phyloP scores from a whole-genome alignment of 139 green algal genomes.

The Chlamydomonas asymmetrica region DNA sequence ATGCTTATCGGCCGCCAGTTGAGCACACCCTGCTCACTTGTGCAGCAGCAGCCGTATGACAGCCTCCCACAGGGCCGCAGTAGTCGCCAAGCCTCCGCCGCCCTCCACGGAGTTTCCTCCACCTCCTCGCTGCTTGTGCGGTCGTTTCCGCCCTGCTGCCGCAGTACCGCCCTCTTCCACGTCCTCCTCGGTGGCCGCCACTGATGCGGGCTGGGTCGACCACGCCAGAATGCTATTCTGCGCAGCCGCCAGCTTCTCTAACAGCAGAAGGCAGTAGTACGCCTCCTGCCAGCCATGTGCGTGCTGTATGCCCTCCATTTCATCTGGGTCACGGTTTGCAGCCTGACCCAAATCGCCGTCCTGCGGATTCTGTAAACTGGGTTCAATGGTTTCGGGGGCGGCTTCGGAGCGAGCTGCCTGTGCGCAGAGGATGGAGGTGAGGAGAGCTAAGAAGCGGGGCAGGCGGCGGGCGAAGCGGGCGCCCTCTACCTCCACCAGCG shows the following conservation, averaged over 20 bases:
- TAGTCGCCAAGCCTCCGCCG: no score
- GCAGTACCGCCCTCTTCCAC: background rate
- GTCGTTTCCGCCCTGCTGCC: background rate
- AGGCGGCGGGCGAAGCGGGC: slow-evolving; percentile 38
- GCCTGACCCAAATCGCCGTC: no score
- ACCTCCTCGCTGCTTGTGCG: background rate
- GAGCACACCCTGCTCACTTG: slow-evolving; percentile 5
- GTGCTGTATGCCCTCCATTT: no score
- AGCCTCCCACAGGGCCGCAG: slow-evolving; percentile 28
- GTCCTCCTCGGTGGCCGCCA: no score
- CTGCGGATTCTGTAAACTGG: no score
- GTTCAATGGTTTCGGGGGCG: background rate
- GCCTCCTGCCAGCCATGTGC: slow-evolving; percentile 82
- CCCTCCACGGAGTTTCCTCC: no score
- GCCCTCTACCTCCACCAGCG: slow-evolving; percentile 60
- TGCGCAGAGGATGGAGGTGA: background rate
- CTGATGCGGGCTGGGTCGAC: no score
- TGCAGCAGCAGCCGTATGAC: slow-evolving; percentile 52
- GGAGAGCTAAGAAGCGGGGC: background rate
- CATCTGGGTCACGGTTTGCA: no score
- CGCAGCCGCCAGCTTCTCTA: slow-evolving; percentile 71
- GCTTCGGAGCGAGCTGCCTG: background rate
- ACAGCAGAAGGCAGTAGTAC: slow-evolving; percentile 74
- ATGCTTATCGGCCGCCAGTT: no score
- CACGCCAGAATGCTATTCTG: no score